phyloP scores from a whole-genome alignment of 495 filamentous ascomycete species.

The Lasiosphaeriaceae sp. region DNA sequence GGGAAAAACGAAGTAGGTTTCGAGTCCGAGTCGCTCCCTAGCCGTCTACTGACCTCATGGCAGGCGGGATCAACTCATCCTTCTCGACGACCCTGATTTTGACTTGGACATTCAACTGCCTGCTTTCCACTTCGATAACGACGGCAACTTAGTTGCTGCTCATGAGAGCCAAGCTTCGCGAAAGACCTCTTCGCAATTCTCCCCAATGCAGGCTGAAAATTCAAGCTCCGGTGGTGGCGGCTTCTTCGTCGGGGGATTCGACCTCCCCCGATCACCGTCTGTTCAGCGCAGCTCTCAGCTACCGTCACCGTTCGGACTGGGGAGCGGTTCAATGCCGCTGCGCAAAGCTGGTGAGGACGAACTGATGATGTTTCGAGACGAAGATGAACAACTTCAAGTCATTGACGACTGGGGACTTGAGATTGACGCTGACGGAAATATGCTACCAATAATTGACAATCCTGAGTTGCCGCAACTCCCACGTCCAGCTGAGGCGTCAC shows the following conservation, averaged over 20 bases:
- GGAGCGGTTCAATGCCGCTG: conserved; percentile 18
- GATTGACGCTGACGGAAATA: conserved; percentile 40
- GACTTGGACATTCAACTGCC: conserved; percentile 36
- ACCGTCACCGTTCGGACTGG: conserved; percentile 8
- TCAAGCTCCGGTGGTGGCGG: conserved; percentile 12
- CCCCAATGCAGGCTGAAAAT: conserved; percentile 22
- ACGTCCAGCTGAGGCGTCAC: neutral
- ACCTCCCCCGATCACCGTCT: conserved; percentile 19
- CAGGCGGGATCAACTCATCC: conserved; percentile 74
- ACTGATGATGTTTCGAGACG: conserved; percentile 21
- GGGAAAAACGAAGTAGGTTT: conserved; percentile 64
- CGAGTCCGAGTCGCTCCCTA: neutral
- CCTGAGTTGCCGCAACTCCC: conserved; percentile 35
- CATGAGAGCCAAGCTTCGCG: conserved; percentile 32
- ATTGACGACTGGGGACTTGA: conserved; percentile 38
- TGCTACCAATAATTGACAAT: conserved; percentile 26
- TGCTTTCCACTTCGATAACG: conserved; percentile 49
- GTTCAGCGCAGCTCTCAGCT: conserved; percentile 2
- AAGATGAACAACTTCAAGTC: conserved; percentile 22
- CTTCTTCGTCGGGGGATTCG: conserved; percentile 18
- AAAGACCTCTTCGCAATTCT: conserved; percentile 47
- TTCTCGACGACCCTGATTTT: conserved; percentile 85
- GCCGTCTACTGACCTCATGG: conserved; percentile 7
- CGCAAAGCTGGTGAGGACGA: conserved; percentile 9
- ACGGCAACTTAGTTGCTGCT: conserved; percentile 33